phyloP scores from a whole-genome alignment of 768 basidiomycete species.

The Kwoniella mangroviensis region DNA sequence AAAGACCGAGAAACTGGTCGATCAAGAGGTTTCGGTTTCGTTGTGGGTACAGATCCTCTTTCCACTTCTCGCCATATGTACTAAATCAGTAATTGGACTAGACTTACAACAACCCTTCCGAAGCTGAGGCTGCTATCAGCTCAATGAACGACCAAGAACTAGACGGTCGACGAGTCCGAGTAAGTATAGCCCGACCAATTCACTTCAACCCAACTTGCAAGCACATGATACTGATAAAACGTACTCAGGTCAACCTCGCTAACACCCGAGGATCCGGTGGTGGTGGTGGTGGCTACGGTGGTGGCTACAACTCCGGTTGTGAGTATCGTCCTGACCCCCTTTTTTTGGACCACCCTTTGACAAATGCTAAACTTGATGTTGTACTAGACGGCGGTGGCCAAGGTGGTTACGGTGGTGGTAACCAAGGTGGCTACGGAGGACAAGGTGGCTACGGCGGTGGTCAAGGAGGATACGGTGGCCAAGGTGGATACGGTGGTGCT shows the following conservation, averaged over 20 bases:
- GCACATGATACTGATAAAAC: background rate
- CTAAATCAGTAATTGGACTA: slow-evolving; percentile 4
- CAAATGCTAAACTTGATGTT: background rate
- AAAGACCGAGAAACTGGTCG: slow-evolving; percentile 97
- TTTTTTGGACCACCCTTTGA: background rate
- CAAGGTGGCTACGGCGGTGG: slow-evolving; percentile 47
- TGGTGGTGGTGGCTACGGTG: slow-evolving; percentile 51
- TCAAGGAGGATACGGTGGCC: slow-evolving; percentile 52
- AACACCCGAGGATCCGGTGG: slow-evolving; percentile 57
- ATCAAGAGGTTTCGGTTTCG: slow-evolving; percentile 96
- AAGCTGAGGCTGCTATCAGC: slow-evolving; percentile 78
- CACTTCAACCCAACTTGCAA: too few species aligned
- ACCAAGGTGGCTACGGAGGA: slow-evolving; percentile 56
- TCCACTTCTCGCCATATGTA: background rate
- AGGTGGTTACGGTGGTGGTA: slow-evolving; percentile 59
- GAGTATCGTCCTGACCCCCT: slow-evolving; percentile 69
- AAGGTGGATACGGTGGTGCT: slow-evolving; percentile 37
- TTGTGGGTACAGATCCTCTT: slow-evolving; percentile 60
- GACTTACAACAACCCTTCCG: slow-evolving; percentile 60
- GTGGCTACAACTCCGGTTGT: slow-evolving; percentile 47
- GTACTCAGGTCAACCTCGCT: slow-evolving; percentile 64
- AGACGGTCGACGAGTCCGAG: slow-evolving; percentile 88
- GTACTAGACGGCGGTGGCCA: slow-evolving; percentile 42
- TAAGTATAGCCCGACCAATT: background rate
- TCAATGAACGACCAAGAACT: slow-evolving; percentile 86